Evolutionary conservation across 768 basidiomycete species (phyloP).

Genomic region (Artomyces pyxidatus): DNA sequence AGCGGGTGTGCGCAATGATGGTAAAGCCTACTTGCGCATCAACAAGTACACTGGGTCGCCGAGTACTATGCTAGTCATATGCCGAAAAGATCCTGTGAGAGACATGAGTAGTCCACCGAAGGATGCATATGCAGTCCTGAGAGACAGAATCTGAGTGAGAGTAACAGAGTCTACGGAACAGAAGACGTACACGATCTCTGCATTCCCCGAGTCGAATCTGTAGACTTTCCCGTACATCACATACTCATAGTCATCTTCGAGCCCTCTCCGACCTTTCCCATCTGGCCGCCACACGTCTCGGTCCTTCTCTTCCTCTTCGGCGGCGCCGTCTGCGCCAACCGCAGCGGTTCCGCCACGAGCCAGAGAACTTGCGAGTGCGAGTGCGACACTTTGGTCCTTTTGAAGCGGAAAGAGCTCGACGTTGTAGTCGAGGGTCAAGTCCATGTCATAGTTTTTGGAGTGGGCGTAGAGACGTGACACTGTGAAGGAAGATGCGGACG

Average conservation of each 20-base stretch:
- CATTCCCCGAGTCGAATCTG: slow-evolving; percentile 84
- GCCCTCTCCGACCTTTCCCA: slow-evolving; percentile 66
- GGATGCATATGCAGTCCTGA: slow-evolving; percentile 89
- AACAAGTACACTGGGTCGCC: slow-evolving; percentile 91
- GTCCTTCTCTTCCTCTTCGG: slow-evolving; percentile 63
- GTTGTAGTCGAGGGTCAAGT: slow-evolving; percentile 90
- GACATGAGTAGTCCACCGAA: slow-evolving; percentile 96
- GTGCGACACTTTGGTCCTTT: slow-evolving; percentile 62
- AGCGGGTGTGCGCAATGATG: too few species aligned
- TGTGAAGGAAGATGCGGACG: slow-evolving; percentile 22
- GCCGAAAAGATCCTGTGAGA: slow-evolving; percentile 84
- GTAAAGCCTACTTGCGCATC: slow-evolving; percentile 60
- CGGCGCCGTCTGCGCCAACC: slow-evolving; percentile 42
- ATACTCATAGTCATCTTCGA: slow-evolving; percentile 97
- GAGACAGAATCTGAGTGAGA: slow-evolving; percentile 12
- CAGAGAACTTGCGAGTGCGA: slow-evolving; percentile 81
- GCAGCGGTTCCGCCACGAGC: slow-evolving; percentile 43
- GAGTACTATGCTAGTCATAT: slow-evolving; percentile 85
- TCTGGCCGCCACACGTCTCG: slow-evolving; percentile 80
- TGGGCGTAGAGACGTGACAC: slow-evolving; percentile 88
- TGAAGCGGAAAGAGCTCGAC: slow-evolving; percentile 78
- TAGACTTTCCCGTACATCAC: slow-evolving; percentile 99
- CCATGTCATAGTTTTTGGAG: slow-evolving; percentile 90
- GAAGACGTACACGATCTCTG: slow-evolving; percentile 72
- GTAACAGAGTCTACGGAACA: slow-evolving; percentile 1